Evolutionary conservation across 257 asterid genomes (phyloP).

Genomic region (Linderniella brevidens): DNA sequence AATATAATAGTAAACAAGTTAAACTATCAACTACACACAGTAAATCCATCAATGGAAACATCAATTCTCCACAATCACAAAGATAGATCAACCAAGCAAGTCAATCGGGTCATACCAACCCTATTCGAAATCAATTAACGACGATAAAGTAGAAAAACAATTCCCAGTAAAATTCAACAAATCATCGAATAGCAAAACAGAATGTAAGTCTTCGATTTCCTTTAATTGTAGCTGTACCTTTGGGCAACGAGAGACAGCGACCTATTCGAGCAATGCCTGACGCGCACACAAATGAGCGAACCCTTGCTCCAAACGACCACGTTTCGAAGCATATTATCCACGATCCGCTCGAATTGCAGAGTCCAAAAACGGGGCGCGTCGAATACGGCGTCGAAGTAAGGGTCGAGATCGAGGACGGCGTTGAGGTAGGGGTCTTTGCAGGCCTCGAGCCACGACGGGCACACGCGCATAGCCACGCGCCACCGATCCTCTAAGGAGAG

Average conservation of each 20-base stretch:
- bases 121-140: too few relatives aligned
- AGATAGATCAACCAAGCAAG: too few relatives aligned
- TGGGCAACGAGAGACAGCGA: slow-evolving; percentile 46
- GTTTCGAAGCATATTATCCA: slow-evolving; percentile 57
- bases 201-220: neutral
- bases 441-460: slow-evolving; percentile 62
- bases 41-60: too few relatives aligned
- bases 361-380: slow-evolving; percentile 60
- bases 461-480: slow-evolving; percentile 43
- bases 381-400: slow-evolving; percentile 23
- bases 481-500: slow-evolving; percentile 56
- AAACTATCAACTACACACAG: too few relatives aligned
- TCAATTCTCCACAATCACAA: too few relatives aligned
- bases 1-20: too few relatives aligned
- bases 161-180: neutral
- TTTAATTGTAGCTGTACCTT: slow-evolving; percentile 24
- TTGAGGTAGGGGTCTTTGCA: slow-evolving; percentile 61
- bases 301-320: slow-evolving; percentile 51
- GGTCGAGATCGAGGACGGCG: slow-evolving; percentile 44
- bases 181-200: slow-evolving; percentile 7
- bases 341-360: slow-evolving; percentile 43
- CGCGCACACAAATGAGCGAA: slow-evolving; percentile 35
- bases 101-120: too few relatives aligned
- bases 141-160: neutral
- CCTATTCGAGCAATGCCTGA: slow-evolving; percentile 69